phyloP scores from a whole-genome alignment of 805 yeast genomes.

The Hanseniaspora meyeri region DNA sequence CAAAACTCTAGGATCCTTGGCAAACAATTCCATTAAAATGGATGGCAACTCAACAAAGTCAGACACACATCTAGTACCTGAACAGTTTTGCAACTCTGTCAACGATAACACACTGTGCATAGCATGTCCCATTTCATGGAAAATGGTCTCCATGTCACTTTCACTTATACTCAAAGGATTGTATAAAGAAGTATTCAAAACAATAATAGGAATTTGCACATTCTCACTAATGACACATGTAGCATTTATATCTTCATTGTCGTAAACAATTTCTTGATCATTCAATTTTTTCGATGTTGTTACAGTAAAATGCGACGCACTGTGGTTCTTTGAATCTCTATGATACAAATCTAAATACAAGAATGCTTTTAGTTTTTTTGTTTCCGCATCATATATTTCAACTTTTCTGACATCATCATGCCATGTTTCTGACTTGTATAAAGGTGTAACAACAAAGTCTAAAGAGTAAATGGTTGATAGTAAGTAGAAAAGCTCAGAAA shows the following conservation, averaged over 20 bases:
- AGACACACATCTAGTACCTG: constrained; percentile 90
- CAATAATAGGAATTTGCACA: constrained; percentile 23
- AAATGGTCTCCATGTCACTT: constrained; percentile 80
- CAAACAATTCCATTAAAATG: constrained; percentile 89
- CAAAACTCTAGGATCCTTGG: constrained; percentile 67
- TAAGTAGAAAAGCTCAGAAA: constrained; percentile 66
- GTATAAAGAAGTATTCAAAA: constrained; percentile 21
- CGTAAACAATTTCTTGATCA: constrained; percentile 34
- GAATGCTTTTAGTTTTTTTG: constrained; percentile 56
- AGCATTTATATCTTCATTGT: constrained; percentile 19
- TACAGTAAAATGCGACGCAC: constrained; percentile 92
- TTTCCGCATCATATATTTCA: constrained; percentile 50
- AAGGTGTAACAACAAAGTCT: constrained; percentile 45
- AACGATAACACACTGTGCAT: constrained; percentile 95
- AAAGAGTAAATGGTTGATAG: constrained; percentile 68
- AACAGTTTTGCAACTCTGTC: constrained; percentile 76
- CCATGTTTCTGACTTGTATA: constrained; percentile 71
- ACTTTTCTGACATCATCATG: constrained; percentile 70
- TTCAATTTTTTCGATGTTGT: constrained; percentile 81
- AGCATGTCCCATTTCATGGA: constrained; percentile 99
- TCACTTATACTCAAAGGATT: background rate
- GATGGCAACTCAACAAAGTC: constrained; percentile 96
- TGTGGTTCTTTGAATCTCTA: constrained; percentile 58
- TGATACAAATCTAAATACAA: constrained; percentile 82
- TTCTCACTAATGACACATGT: constrained; percentile 18